Evolutionary conservation across 2,329 filamentous ascomycete genomes (phyloP), one percentile per base, ranked within the genome.

Genomic region (Penicillium frequentans): DNA sequence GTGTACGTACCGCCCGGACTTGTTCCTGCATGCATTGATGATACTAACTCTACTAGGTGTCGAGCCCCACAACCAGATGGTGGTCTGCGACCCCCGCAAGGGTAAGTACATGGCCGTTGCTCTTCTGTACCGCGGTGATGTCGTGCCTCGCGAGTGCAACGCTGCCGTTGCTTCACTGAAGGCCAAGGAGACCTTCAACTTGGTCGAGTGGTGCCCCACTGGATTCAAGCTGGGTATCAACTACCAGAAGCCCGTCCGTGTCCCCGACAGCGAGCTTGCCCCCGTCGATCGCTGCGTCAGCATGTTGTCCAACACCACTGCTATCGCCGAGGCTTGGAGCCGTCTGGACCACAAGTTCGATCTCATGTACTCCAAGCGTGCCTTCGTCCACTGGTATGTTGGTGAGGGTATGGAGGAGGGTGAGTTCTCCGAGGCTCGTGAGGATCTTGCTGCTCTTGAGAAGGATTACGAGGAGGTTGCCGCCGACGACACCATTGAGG

Each of bases 391-490:
- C 71, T 88, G 86, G 86, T 88, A 88, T 65, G 90, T 95, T 53
- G 90, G 90, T 64, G 90, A 95, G 80, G 90, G 90, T 79, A 95
- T 95, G 90, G 90, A 95, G 81, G 90, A 95, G 76, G 90, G 90
- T 69, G 90, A 95, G 77, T 95, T 95, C 81, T 90, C 87, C 62
- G 90, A 95, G 78, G 90, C 90, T 60, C 88, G 90, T 67, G 90
- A 95, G 80, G 90, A 95, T 74, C 82, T 95, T 59, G 90, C 90
- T 61, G 90, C 90, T 48, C 82, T 95, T 33, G 90, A 93, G 82
- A 90, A 89, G 81, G 90, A 93, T 70, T 93, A 93, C 73, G 90
- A 92, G 77, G 90, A 93, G 82, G 90, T 93, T 66, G 90, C 89
- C 59, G 84, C 82, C 73, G 90, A 93, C 76, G 29, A 31, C 29